These are phyloP conservation scores for Blastocystis sp. DNA, from an alignment of 352 stramenopile species.

Conservation along the genomic window DNA sequence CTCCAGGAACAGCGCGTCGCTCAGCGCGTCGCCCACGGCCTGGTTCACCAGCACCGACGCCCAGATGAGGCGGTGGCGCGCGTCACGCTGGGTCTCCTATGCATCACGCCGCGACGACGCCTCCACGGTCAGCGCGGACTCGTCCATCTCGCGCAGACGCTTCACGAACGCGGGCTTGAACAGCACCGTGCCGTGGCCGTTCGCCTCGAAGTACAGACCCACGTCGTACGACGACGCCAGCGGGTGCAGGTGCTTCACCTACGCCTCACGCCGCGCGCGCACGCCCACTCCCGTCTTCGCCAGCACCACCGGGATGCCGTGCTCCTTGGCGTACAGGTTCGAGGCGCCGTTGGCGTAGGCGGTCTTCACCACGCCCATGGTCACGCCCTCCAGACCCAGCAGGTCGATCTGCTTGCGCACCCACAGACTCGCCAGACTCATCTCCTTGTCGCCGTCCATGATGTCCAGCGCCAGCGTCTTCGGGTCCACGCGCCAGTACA, in stretches of 20 bases:
- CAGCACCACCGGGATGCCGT: slow-evolving; percentile 79
- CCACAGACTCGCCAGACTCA: slow-evolving; percentile 89
- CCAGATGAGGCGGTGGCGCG: slow-evolving; percentile 80
- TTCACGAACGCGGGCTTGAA: slow-evolving; percentile 81
- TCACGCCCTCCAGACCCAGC: slow-evolving; percentile 73
- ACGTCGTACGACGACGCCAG: slow-evolving; percentile 91
- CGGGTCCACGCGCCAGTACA: slow-evolving; percentile 90
- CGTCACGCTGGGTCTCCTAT: slow-evolving; percentile 70
- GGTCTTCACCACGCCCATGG: slow-evolving; percentile 93
- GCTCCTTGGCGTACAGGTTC: slow-evolving; percentile 83
- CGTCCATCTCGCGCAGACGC: slow-evolving; percentile 19
- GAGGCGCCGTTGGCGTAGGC: slow-evolving; percentile 95
- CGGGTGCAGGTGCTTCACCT: slow-evolving; percentile 92
- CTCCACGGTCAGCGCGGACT: slow-evolving; percentile 1
- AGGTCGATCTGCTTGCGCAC: slow-evolving; percentile 84
- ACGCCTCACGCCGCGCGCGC: neutral
- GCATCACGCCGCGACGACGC: neutral
- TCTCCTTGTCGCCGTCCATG: slow-evolving; percentile 96
- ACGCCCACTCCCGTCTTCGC: slow-evolving; percentile 89
- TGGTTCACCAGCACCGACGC: slow-evolving; percentile 90
- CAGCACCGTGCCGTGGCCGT: slow-evolving; percentile 96
- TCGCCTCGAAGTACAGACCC: slow-evolving; percentile 98
- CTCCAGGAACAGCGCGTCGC: slow-evolving; percentile 81
- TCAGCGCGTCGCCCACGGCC: slow-evolving; percentile 92
- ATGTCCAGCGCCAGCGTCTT: slow-evolving; percentile 76